Evolutionary conservation across 331 rosid species (phyloP).

Genomic region (Quercus lobata): DNA sequence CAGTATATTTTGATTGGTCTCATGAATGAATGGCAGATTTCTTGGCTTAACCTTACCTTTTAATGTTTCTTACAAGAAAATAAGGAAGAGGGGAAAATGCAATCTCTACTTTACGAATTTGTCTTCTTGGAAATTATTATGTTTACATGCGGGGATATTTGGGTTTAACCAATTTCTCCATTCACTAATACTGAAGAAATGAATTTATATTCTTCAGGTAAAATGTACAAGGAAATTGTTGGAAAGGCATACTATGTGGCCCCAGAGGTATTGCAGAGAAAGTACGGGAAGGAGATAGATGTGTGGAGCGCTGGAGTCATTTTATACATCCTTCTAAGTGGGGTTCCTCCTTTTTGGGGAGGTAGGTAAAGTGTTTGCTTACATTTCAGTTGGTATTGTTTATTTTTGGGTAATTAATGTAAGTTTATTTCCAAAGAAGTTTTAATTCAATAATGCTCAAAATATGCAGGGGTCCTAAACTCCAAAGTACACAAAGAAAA

Average conservation of each 20-base stretch:
- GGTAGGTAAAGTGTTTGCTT: slow-evolving; percentile 36
- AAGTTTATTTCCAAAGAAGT: neutral
- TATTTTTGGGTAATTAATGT: too few relatives aligned
- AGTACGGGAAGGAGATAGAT: slow-evolving; percentile 90
- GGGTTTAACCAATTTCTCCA: neutral
- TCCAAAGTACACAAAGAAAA: too few relatives aligned
- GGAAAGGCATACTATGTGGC: slow-evolving; percentile 91
- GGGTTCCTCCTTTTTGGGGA: slow-evolving; percentile 93
- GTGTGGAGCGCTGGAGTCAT: slow-evolving; percentile 96
- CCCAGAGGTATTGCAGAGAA: slow-evolving; percentile 68
- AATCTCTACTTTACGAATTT: neutral
- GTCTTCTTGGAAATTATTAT: neutral
- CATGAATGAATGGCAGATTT: neutral
- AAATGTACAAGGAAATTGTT: slow-evolving; percentile 58
- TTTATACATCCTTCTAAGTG: slow-evolving; percentile 73
- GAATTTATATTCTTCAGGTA: slow-evolving; percentile 41
- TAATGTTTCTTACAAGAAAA: neutral
- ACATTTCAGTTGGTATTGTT: neutral
- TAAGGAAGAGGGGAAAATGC: neutral
- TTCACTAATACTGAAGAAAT: neutral
- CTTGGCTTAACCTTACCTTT: neutral
- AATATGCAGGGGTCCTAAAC: neutral
- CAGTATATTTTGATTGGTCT: neutral
- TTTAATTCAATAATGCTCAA: too few relatives aligned
- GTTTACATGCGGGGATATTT: neutral